Base-by-base conservation (phyloP, 208 protist species). In the Leishmania arabica region DNA sequence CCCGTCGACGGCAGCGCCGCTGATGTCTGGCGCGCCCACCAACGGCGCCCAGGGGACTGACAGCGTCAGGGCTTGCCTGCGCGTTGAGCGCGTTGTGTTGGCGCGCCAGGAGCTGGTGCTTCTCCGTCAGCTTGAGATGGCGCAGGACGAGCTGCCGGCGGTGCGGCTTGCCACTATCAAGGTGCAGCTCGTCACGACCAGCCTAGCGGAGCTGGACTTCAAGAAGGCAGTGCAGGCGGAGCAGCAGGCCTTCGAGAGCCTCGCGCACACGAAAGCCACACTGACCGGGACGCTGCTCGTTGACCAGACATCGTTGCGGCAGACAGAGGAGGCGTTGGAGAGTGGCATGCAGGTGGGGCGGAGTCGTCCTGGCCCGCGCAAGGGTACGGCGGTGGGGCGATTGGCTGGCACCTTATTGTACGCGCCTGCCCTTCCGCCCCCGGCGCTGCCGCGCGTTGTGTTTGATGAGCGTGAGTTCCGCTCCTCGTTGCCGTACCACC, bases 381-480 rank as follows among this genome's bases (percentile, higher is more conserved):
- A 54, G 40, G 66, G 77, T 34, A 74, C 62, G 54, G 31, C 37
- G n/a, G 72, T 87, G 15, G 47, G 54, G 0, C 77, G 70, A 2
- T 31, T 83, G 6, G 34, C 34, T 34, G 77, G 78, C 1, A 45
- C 2, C 1, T 75, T 58, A 24, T 51, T 75, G 3, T 42, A 62
- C 70, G 51, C 13, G 45, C 47, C 31, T n/a, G 37, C 34, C 64
- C 27, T 13, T 51, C 37, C 71, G 62, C 7, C n/a, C 53, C 9
- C 62, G 34, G n/a, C 21, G 34, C 27, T 70, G 31, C 91, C 91
- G 34, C 79, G 93, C 65, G 73, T 97, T 58, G 82, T 97, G 53
- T 95, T 97, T 82, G 94, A 97, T 75, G 93, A 97, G 73, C 91
- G 94, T 1, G 92, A 97, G 81, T 95, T 97, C 76, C 91, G 94